Base-by-base conservation (phyloP, 345 rosid genomes). In the Arabis hirsuta region DNA sequence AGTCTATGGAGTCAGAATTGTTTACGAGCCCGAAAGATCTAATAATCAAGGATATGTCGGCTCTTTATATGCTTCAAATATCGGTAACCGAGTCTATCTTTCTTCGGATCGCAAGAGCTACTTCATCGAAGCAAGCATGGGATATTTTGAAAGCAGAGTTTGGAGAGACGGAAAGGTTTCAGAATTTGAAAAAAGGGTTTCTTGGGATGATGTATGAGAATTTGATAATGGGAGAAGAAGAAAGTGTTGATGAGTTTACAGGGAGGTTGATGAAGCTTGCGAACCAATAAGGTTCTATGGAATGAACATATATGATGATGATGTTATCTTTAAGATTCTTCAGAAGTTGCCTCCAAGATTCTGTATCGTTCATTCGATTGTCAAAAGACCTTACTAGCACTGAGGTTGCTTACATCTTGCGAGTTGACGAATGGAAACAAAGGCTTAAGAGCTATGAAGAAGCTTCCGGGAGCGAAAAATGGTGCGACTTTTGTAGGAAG, bases 1-100 rank as follows among this genome's bases (percentile, higher is more conserved):
- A 36, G 41, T 11, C 41, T 36, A 36, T 36, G 2, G 41, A 36
- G 9, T 0, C 2, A 36, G 41, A 36, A 1, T 36, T 36, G 10
- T 8, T 36, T 36, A 26, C 9, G 27, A 4, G 12, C 26, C 39
- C n/a, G 9, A 62, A 16, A 41, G 65, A 60, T 22, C 12, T 13
- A 13, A 60, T 13, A 29, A 44, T 44, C 39, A 62, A 27, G 39
- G 67, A 45, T 62, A 62, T 62, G 67, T 43, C 39, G 9, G 67
- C 67, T 27, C 67, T 62, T 45, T 62, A 62, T 11, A 62, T 36
- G 41, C 41, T 8, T 36, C 41, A 36, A 36, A 9, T 36, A 9
- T 36, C 41, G 10, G 10, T 36, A 36, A 36, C 41, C 41, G 41
- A 36, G 11, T 36, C 41, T 8, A 36, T 36, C 41, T 36, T 36